A percentile compares a stretch with the other conserved stretches of the same genome.
These are phyloP conservation scores for Helicostylum pulchrum DNA, from an alignment of 192 early-diverging fungal genomes.

Conservation along the genomic window DNA sequence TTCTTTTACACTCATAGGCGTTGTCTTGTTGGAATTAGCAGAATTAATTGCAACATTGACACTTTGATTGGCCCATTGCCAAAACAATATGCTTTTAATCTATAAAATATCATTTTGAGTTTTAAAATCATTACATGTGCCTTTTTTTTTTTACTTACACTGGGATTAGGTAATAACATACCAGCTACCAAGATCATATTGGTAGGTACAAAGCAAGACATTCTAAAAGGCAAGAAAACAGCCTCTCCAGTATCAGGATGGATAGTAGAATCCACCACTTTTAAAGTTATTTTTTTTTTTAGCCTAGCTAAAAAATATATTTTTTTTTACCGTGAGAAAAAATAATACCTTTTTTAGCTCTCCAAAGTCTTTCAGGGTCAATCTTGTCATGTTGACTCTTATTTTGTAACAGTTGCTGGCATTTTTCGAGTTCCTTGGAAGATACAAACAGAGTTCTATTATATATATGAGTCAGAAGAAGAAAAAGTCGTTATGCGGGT, in stretches of 20 bases:
- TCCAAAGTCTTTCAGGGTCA: conserved; percentile 58
- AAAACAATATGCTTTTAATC: conserved; percentile 61
- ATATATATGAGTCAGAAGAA: neutral
- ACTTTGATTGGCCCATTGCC: conserved; percentile 82
- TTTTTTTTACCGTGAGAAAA: conserved; percentile 4
- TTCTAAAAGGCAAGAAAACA: conserved; percentile 76
- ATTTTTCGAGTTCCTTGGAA: conserved; percentile 49
- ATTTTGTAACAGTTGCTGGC: conserved; percentile 59
- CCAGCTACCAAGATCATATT: conserved; percentile 79
- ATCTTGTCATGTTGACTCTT: conserved; percentile 38
- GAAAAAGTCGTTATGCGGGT: neutral
- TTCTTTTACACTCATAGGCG: conserved; percentile 67
- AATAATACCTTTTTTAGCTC: conserved; percentile 64
- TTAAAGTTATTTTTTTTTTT: neutral
- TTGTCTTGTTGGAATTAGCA: conserved; percentile 81
- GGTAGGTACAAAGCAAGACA: conserved; percentile 82
- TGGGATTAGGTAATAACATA: conserved; percentile 81
- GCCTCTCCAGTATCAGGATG: conserved; percentile 82
- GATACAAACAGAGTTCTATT: conserved; percentile 64
- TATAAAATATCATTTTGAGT: conserved; percentile 16
- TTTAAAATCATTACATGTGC: neutral
- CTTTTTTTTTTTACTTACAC: conserved; percentile 38
- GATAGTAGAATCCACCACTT: conserved; percentile 73
- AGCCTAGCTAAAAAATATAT: neutral
- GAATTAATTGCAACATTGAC: conserved; percentile 87